These are phyloP conservation scores for Polymyxa betae DNA, from an alignment of 208 protist species.

Conservation along the genomic window DNA sequence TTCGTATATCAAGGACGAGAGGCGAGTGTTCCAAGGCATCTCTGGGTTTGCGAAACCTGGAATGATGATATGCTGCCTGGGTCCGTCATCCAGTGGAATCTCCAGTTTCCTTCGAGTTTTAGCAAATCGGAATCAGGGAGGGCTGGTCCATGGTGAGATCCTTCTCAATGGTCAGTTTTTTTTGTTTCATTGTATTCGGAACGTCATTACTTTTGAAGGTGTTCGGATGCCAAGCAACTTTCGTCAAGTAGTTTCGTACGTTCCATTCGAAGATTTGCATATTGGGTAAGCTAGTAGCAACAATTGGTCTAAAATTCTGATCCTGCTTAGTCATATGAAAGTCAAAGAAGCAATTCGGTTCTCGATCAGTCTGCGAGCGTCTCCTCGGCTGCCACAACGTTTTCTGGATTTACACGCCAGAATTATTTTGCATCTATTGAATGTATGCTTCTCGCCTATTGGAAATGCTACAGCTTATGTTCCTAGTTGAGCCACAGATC, in stretches of 20 bases:
- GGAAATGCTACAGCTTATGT: not conserved
- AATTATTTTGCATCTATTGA: slow-evolving; percentile 23
- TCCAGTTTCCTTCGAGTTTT: not conserved
- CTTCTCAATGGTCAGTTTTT: slow-evolving; percentile 9
- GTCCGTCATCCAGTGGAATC: not conserved
- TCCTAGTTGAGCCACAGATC: not conserved
- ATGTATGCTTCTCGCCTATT: not conserved
- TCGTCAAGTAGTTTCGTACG: slow-evolving; percentile 40
- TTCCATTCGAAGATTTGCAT: slow-evolving; percentile 41
- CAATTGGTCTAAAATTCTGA: not conserved
- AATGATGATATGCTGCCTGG: slow-evolving; percentile 1
- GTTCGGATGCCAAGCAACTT: not conserved
- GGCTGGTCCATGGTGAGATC: not conserved
- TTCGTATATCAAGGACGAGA: not conserved
- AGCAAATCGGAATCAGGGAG: not conserved
- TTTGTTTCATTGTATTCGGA: not conserved
- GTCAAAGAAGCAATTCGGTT: slow-evolving; percentile 44
- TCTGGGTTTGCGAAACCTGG: slow-evolving; percentile 12
- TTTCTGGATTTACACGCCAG: not conserved
- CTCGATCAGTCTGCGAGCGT: slow-evolving; percentile 22
- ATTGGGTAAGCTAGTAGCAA: not conserved
- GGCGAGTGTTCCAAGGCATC: not conserved
- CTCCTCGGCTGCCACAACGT: not conserved
- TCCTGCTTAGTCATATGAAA: slow-evolving; percentile 25
- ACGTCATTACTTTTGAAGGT: not conserved